Base-by-base conservation (phyloP, 2,329 filamentous ascomycete species). In the Xylariaceae sp. region DNA sequence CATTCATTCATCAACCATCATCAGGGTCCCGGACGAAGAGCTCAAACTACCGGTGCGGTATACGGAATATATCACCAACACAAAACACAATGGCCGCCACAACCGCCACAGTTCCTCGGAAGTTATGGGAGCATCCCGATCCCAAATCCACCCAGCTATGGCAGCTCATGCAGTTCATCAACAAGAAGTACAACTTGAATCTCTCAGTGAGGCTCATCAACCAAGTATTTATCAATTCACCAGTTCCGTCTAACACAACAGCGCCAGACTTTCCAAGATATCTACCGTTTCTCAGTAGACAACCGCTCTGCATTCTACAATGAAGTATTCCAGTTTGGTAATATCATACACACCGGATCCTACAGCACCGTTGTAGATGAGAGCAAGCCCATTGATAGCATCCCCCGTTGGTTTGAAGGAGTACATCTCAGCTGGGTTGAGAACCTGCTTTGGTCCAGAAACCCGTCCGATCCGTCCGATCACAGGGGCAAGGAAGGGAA, bases 341-440 rank as follows among this genome's bases (percentile, higher is more conserved):
- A 78, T 47, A 72, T 86, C 53, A 83, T 91, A 59, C 76, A 89
- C 63, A 76, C 79, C 37, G 88, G 88, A 32, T 71, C 69, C 3
- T 83, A 81, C 65, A 71, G 70, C 0, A 70, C 66, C 7, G 82
- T 87, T 1, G 84, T 94, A 2, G 88, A 95, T 65, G 85, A 89
- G 63, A 75, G 74, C 0, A 76, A 80, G 1, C 81, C 84, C 1
- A 89, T 95, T 68, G 85, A 89, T 57, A 74, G 76, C 12, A 77
- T 92, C 4, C 89, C 89, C 0, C 72, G 76, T 41, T 95, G 89
- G 89, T 95, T 94, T 68, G 73, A 82, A 1, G 89, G 89, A 32
- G 77, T 91, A 1, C 72, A 75, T 4, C 70, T 94, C 62, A 95
- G 91, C 65, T 92, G 85, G 67, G 86, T 88, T 4, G 89, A 95